phyloP scores from a whole-genome alignment of 2,329 filamentous ascomycete species.

The Rhexocercosporidium sp. region DNA sequence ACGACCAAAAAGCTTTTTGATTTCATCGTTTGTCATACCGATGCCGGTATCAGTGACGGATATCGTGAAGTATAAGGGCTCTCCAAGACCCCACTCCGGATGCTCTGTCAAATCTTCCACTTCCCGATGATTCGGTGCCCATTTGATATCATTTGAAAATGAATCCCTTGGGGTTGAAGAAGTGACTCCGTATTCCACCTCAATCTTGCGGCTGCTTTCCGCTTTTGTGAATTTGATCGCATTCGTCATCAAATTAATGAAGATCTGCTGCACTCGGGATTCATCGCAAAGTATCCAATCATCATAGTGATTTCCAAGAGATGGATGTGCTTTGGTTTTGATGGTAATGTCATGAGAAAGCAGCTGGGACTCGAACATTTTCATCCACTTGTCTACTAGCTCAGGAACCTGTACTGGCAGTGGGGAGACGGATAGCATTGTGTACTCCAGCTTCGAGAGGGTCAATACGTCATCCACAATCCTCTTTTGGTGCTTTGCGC shows the following conservation, averaged over 20 bases:
- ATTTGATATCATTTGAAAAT: conserved; percentile 27
- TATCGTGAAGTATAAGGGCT: conserved; percentile 72
- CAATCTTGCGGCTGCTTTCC: conserved; percentile 61
- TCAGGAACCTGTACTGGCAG: conserved; percentile 66
- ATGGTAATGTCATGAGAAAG: conserved; percentile 72
- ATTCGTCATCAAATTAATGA: conserved; percentile 83
- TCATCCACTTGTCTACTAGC: conserved; percentile 70
- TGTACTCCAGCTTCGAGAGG: conserved; percentile 77
- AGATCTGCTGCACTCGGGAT: conserved; percentile 76
- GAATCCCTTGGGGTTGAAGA: conserved; percentile 25
- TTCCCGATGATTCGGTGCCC: conserved; percentile 31
- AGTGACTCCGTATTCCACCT: conserved; percentile 43
- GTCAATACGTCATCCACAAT: conserved; percentile 79
- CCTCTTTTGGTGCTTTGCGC: conserved; percentile 79
- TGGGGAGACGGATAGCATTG: conserved; percentile 74
- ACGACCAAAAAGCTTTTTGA: conserved; percentile 76
- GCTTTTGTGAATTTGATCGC: conserved; percentile 82
- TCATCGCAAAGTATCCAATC: conserved; percentile 75
- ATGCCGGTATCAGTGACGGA: conserved; percentile 79
- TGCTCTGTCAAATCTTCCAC: conserved; percentile 27
- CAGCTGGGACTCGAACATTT: conserved; percentile 80
- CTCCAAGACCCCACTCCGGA: conserved; percentile 41
- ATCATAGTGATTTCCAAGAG: conserved; percentile 60
- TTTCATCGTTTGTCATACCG: conserved; percentile 72
- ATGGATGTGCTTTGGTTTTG: conserved; percentile 66